A percentile compares a stretch with the other conserved stretches of the same genome.
Evolutionary conservation across 495 filamentous ascomycete genomes (phyloP).

Genomic region (Rusavskia elegans): DNA sequence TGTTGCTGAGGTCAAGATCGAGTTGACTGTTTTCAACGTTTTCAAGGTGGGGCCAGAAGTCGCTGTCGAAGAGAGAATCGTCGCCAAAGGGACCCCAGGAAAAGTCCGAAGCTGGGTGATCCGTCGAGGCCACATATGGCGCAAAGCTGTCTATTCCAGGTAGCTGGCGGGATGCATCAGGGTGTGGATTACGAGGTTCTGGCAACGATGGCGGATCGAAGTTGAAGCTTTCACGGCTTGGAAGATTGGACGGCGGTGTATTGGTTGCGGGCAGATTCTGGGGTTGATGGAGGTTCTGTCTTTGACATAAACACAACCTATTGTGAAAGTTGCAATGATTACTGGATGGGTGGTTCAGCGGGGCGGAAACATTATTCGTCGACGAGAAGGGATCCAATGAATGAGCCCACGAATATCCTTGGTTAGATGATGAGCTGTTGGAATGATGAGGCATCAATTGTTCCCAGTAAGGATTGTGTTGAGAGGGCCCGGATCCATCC

Average conservation of each 20-base stretch:
- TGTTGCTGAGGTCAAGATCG: background rate
- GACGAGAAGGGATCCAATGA: background rate
- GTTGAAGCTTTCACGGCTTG: background rate
- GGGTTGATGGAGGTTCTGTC: background rate
- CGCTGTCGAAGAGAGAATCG: background rate
- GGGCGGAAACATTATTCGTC: background rate
- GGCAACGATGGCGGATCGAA: background rate
- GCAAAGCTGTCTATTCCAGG: background rate
- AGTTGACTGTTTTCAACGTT: too few relatives aligned
- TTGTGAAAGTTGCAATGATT: too few relatives aligned
- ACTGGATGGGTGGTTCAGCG: too few relatives aligned
- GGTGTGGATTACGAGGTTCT: background rate
- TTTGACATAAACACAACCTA: too few relatives aligned
- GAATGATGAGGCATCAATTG: background rate
- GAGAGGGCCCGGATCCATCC: background rate
- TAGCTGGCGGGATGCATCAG: background rate
- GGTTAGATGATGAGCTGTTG: background rate
- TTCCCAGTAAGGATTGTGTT: background rate
- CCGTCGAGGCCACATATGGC: background rate
- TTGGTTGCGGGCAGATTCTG: background rate
- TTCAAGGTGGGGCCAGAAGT: background rate
- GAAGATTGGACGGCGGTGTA: background rate
- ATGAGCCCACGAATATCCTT: background rate
- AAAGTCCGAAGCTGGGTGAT: slow-evolving; percentile 4
- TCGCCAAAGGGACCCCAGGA: slow-evolving; percentile 2